Evolutionary conservation across 2,329 filamentous ascomycete genomes (phyloP).

Genomic region (Juglanconis oblonga): DNA sequence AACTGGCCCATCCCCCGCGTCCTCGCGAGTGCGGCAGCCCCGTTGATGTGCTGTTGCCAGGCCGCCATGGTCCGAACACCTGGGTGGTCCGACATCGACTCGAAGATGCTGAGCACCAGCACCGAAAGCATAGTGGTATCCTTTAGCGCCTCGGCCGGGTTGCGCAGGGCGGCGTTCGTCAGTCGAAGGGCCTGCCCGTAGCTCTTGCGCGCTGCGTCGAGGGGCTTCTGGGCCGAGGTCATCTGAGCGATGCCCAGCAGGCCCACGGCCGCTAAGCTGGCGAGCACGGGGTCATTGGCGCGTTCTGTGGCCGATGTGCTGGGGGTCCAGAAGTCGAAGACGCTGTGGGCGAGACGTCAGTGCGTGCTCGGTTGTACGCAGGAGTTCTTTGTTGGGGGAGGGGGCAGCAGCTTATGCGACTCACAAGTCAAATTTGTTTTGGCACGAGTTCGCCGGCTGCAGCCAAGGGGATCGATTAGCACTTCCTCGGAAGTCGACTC

Average conservation of each 20-base stretch:
- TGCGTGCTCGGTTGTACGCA: background rate
- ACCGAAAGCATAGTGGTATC: slow-evolving; percentile 52
- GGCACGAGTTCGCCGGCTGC: slow-evolving; percentile 35
- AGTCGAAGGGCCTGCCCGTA: slow-evolving; percentile 50
- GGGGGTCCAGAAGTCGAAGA: slow-evolving; percentile 52
- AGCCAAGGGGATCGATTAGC: background rate
- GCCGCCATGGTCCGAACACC: slow-evolving; percentile 42
- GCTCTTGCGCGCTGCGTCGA: slow-evolving; percentile 46
- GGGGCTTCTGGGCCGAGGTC: slow-evolving; percentile 37
- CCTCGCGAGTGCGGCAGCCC: slow-evolving; percentile 47
- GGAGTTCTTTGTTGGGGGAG: background rate
- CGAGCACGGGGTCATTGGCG: slow-evolving; percentile 43
- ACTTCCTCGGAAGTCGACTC: background rate
- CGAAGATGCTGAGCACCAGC: slow-evolving; percentile 52
- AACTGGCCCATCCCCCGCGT: slow-evolving; percentile 49
- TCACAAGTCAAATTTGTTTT: slow-evolving; percentile 50
- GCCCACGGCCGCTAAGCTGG: slow-evolving; percentile 54
- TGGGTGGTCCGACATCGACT: slow-evolving; percentile 48
- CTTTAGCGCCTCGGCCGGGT: slow-evolving; percentile 41
- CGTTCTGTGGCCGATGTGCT: slow-evolving; percentile 29
- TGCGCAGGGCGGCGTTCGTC: slow-evolving; percentile 47
- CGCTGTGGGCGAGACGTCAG: slow-evolving; percentile 13
- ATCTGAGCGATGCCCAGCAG: slow-evolving; percentile 49
- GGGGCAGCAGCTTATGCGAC: background rate
- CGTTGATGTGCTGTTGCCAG: slow-evolving; percentile 53